phyloP scores from a whole-genome alignment of 225 moss, liverwort and hornwort species.

The Polytrichum formosum region DNA sequence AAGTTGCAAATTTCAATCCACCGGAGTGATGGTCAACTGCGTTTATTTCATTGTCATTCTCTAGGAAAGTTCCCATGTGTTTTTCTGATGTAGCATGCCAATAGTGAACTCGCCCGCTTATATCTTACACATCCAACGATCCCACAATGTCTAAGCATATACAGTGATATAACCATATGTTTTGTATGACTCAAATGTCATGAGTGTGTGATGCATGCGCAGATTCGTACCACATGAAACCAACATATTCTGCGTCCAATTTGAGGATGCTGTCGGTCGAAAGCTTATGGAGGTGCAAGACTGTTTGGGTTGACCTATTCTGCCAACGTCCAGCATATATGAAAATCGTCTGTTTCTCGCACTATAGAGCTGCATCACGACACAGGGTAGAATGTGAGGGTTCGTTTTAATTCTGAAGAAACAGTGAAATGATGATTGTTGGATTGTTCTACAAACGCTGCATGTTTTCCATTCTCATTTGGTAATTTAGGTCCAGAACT shows the following conservation, averaged over 20 bases:
- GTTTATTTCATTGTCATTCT: slow-evolving; percentile 57
- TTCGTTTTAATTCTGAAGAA: neutral
- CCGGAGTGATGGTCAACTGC: slow-evolving; percentile 54
- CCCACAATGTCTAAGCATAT: neutral
- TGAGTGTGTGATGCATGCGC: neutral
- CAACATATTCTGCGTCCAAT: slow-evolving; percentile 58
- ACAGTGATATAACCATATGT: neutral
- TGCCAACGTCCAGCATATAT: slow-evolving; percentile 59
- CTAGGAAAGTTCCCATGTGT: slow-evolving; percentile 47
- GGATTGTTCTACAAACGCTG: neutral
- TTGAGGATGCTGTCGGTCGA: slow-evolving; percentile 41
- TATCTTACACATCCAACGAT: slow-evolving; percentile 36
- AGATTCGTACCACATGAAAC: slow-evolving; percentile 59
- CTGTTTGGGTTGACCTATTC: slow-evolving; percentile 47
- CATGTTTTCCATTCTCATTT: neutral
- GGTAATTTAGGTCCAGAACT: neutral
- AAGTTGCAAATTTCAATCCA: slow-evolving; percentile 65
- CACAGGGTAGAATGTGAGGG: neutral
- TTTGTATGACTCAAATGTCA: neutral
- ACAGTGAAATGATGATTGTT: neutral
- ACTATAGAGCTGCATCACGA: slow-evolving; percentile 41
- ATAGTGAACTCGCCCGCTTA: slow-evolving; percentile 64
- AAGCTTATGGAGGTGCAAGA: slow-evolving; percentile 57
- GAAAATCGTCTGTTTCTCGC: slow-evolving; percentile 29
- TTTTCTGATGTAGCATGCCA: slow-evolving; percentile 91